Evolutionary conservation across 1,284 basidiomycete species (phyloP), one percentile per base, ranked within the genome.

Genomic region (Apiotrichum akiyoshidainum): DNA sequence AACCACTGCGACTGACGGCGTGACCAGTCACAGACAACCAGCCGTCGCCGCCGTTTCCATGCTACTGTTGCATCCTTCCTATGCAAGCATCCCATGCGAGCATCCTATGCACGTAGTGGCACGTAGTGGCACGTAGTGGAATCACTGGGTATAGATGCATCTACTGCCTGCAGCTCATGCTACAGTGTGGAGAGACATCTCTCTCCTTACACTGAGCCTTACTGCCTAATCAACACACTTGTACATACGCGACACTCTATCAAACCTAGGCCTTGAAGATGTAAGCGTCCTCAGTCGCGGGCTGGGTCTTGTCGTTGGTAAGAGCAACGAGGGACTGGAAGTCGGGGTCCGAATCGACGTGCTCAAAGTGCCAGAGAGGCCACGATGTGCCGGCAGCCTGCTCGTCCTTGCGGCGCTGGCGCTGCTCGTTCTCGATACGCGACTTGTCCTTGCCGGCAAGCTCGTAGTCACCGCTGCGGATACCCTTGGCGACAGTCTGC

Each of bases 351-450:
- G 78, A 81, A 17, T 86, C 85, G 34, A 87, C 76, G 67, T 85
- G 83, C 37, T 79, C 79, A 69, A 94, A 94, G 70, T 90, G 87
- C 75, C 86, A 87, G 65, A 89, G 77, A 67, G 84, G 72, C 90
- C 94, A 96, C 2, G 82, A 80, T 17, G 83, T 86, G 2, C 85
- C 87, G 17, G 82, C 85, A 1, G 88, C 86, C 12, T 74, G 73
- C 78, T 98, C 95, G 67, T 94, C 90, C 74, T 86, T 88, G 67
- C 95, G 82, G 76, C 86, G 83, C 77, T 94, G 90, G 59, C 95
- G 82, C 80, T 97, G 92, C 49, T 94, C 90, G 68, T 96, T 96
- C 89, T 98, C 95, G 61, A 99, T 94, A 76, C 85, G 83, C 44
- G 83, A 85, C 86, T 99, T 99, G 76, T 94, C 94, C 70, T 79